A percentile compares a stretch with the other conserved stretches of the same genome.
phyloP scores from a whole-genome alignment of 495 filamentous ascomycete species.

The Aeminium ludgeri region DNA sequence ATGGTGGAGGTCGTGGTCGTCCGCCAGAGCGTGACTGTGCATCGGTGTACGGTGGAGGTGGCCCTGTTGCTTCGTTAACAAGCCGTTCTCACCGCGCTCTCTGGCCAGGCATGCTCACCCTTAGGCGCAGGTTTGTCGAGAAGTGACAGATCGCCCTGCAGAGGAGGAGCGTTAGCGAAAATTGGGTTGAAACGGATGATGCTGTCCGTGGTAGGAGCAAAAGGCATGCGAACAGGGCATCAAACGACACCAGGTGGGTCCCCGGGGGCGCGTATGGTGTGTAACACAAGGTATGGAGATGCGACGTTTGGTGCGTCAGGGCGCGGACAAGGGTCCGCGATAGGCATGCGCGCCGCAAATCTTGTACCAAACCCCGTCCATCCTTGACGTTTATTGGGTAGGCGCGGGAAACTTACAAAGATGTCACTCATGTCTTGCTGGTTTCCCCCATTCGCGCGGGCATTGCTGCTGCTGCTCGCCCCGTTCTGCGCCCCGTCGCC shows the following conservation, averaged over 20 bases:
- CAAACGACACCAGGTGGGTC: background rate
- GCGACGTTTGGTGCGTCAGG: background rate
- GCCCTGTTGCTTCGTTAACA: background rate
- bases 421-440: slow-evolving; percentile 46
- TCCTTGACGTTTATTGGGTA: background rate
- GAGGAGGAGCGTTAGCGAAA: slow-evolving; percentile 26
- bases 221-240: background rate
- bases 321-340: too few species aligned
- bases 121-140: slow-evolving; percentile 18
- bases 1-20: slow-evolving; percentile 8
- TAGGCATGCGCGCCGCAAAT: too few species aligned
- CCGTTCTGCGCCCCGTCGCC: slow-evolving; percentile 28
- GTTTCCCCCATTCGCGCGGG: slow-evolving; percentile 17
- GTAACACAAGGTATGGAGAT: background rate
- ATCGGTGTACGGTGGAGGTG: slow-evolving; percentile 1
- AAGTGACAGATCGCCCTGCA: slow-evolving; percentile 24
- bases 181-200: slow-evolving; percentile 19
- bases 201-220: slow-evolving; percentile 10
- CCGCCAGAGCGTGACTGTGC: slow-evolving; percentile 17
- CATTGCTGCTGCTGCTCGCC: slow-evolving; percentile 24
- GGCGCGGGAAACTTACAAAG: slow-evolving; percentile 53
- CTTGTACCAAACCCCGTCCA: too few species aligned
- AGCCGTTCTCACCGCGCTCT: background rate
- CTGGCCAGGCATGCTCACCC: slow-evolving; percentile 9
- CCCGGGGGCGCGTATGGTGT: background rate